Evolutionary conservation across 176 grass and related monocot species (phyloP).

Genomic region (Cocos nucifera): DNA sequence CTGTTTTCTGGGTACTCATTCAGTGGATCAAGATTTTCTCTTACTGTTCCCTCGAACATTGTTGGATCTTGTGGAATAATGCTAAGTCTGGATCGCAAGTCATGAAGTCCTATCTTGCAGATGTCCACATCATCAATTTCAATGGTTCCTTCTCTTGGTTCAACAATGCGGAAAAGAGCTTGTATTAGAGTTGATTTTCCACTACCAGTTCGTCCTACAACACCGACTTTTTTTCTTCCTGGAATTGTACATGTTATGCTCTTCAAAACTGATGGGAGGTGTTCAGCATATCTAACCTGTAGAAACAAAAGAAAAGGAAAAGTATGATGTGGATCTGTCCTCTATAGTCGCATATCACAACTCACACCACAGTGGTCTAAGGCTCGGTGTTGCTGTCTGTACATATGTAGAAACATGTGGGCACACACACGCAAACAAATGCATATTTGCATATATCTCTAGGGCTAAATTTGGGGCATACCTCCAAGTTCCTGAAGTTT

Average conservation of each 20-base stretch:
- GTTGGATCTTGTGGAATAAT: constrained; percentile 96
- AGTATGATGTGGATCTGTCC: background rate
- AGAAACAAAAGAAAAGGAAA: constrained; percentile 24
- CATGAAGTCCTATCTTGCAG: constrained; percentile 78
- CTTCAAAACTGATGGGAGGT: constrained; percentile 86
- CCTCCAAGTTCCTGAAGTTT: constrained; percentile 75
- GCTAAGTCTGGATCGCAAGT: constrained; percentile 75
- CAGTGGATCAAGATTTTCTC: constrained; percentile 87
- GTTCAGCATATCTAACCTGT: constrained; percentile 91
- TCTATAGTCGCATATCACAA: too few species aligned
- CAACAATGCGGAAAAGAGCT: constrained; percentile 70
- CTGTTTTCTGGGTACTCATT: constrained; percentile 66
- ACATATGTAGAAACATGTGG: too few species aligned
- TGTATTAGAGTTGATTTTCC: constrained; percentile 95
- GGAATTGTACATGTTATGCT: constrained; percentile 85
- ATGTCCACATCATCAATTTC: constrained; percentile 83
- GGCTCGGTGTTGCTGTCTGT: too few species aligned
- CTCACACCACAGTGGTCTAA: too few species aligned
- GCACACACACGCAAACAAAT: too few species aligned
- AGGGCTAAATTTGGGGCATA: constrained; percentile 8
- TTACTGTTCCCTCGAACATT: constrained; percentile 77
- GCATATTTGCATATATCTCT: background rate
- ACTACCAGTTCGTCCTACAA: constrained; percentile 84
- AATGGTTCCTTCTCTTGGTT: constrained; percentile 72
- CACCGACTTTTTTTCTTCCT: constrained; percentile 81